phyloP scores from a whole-genome alignment of 805 yeast species.

The Lachancea dasiensis region DNA sequence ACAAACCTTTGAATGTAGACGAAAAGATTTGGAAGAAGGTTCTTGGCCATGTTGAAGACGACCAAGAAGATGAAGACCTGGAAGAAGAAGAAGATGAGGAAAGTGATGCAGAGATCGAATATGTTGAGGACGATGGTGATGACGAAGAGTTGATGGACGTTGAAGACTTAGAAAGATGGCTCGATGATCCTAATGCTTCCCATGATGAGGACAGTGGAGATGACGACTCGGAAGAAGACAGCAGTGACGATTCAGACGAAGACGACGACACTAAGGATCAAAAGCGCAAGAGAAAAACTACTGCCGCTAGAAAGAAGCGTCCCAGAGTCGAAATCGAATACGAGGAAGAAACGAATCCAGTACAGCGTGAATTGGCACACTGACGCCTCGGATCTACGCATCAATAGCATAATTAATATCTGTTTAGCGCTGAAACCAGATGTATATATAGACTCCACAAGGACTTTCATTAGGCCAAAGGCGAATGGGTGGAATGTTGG shows the following conservation, averaged over 20 bases:
- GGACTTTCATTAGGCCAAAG: too few relatives aligned
- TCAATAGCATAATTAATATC: too few relatives aligned
- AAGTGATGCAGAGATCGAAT: slow-evolving; percentile 75
- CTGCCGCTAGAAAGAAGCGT: slow-evolving; percentile 45
- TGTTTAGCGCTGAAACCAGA: too few relatives aligned
- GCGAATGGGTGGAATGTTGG: too few relatives aligned
- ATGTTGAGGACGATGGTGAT: slow-evolving; percentile 83
- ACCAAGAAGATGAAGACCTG: slow-evolving; percentile 45
- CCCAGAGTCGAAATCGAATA: slow-evolving; percentile 78
- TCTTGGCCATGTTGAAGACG: slow-evolving; percentile 73
- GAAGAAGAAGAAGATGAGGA: slow-evolving; percentile 46
- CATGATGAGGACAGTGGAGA: slow-evolving; percentile 29
- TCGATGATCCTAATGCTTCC: slow-evolving; percentile 46
- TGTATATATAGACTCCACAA: too few relatives aligned
- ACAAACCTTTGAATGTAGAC: slow-evolving; percentile 93
- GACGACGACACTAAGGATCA: slow-evolving; percentile 35
- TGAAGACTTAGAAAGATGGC: slow-evolving; percentile 90
- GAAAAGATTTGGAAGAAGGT: slow-evolving; percentile 94
- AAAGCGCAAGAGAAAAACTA: slow-evolving; percentile 34
- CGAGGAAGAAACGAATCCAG: slow-evolving; percentile 56
- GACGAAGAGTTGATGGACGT: slow-evolving; percentile 86
- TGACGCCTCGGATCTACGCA: too few relatives aligned
- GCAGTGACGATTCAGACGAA: slow-evolving; percentile 27
- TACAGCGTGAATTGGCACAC: slow-evolving; percentile 27
- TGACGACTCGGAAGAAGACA: slow-evolving; percentile 10